phyloP scores from a whole-genome alignment of 306 rosid genomes.

The Quercus engelmannii region DNA sequence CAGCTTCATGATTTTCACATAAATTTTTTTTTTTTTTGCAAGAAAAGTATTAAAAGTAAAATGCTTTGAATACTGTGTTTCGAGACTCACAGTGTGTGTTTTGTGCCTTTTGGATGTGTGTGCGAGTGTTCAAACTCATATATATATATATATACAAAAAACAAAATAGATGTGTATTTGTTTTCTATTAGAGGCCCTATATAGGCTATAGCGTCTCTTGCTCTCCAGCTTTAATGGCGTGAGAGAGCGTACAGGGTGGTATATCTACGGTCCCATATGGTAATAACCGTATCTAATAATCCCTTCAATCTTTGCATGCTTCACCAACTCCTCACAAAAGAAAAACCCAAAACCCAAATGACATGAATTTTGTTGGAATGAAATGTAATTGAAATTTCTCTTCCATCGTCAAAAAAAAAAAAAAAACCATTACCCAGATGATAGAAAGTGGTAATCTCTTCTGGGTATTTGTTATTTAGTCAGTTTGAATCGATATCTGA shows the following conservation, averaged over 20 bases:
- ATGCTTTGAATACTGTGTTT: constrained; percentile 6
- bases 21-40: too few species aligned
- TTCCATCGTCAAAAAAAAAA: not conserved
- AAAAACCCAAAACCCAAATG: constrained; percentile 15
- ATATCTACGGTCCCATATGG: constrained; percentile 14
- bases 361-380: not conserved
- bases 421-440: constrained; percentile 1
- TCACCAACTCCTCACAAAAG: constrained; percentile 37
- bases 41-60: not conserved
- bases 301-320: constrained; percentile 58
- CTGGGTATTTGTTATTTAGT: constrained; percentile 10
- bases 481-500: constrained; percentile 6
- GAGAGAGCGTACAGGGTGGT: constrained; percentile 32
- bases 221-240: constrained; percentile 51
- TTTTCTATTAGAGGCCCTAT: not conserved
- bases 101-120: constrained; percentile 5
- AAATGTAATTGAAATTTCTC: constrained; percentile 18
- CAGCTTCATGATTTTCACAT: not conserved
- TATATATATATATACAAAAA: not conserved
- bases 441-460: constrained; percentile 12
- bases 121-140: not conserved
- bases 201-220: constrained; percentile 25
- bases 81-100: constrained; percentile 12
- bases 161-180: too few species aligned
- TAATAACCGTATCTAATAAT: constrained; percentile 30